These are phyloP conservation scores for Aspergillus quadricinctus DNA, from an alignment of 2,329 filamentous ascomycete genomes.

Conservation along the genomic window DNA sequence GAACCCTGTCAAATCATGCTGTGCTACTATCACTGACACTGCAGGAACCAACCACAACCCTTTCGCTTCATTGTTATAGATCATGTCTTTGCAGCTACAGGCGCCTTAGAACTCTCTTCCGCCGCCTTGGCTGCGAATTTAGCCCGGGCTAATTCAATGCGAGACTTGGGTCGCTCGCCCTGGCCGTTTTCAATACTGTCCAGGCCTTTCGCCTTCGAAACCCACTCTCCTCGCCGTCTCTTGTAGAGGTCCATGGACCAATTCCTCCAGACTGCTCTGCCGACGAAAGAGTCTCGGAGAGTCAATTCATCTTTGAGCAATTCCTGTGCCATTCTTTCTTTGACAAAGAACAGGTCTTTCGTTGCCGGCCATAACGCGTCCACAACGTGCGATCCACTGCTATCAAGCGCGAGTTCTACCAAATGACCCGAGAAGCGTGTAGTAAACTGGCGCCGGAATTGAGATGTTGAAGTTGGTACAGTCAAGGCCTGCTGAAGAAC, in stretches of 20 bases:
- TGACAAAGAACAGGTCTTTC: conserved; percentile 60
- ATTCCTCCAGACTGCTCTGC: conserved; percentile 67
- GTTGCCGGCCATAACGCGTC: conserved; percentile 64
- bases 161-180: conserved; percentile 42
- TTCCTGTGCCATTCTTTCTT: conserved; percentile 63
- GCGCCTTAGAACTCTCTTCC: conserved; percentile 10
- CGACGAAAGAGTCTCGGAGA: conserved; percentile 61
- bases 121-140: conserved; percentile 47
- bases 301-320: conserved; percentile 55
- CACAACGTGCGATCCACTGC: conserved; percentile 62
- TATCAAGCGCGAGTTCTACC: conserved; percentile 56
- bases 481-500: conserved; percentile 62
- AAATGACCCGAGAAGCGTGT: conserved; percentile 60
- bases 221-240: conserved; percentile 59
- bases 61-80: background rate
- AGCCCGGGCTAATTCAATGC: conserved; percentile 56
- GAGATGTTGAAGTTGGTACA: conserved; percentile 48
- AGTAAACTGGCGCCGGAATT: conserved; percentile 60
- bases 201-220: conserved; percentile 54
- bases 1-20: background rate
- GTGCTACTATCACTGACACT: background rate
- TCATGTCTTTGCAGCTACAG: conserved; percentile 13
- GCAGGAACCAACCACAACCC: background rate
- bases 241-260: conserved; percentile 72
- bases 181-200: conserved; percentile 22